Base-by-base conservation (phyloP, 2,329 filamentous ascomycete species). In the Gremmenia infestans region DNA sequence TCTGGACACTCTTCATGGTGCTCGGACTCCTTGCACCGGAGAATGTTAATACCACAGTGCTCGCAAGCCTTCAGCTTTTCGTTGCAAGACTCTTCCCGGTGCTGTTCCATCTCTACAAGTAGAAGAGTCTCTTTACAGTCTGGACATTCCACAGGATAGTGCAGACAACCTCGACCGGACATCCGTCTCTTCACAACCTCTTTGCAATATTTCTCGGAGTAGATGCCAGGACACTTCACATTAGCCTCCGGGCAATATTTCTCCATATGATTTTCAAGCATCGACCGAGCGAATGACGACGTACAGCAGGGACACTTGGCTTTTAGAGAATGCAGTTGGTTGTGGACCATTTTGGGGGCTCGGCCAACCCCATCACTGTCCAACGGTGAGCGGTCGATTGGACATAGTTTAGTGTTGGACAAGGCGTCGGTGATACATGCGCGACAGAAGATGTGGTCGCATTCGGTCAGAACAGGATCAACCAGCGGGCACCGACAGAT, bases 381-480 rank as follows among this genome's bases (percentile, higher is more conserved):
- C 32, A 76, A 60, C 2, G 72, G 71, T 14, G 74, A 74, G n/a
- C 83, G 76, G 67, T 86, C 83, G 54, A 86, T 78, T 2, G 83
- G 83, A 56, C 83, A 86, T 36, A 74, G 70, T 54, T 73, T 67
- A 51, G 72, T 75, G 36, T 73, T 66, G 51, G 71, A 68, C 52
- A 76, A 57, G 7, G 77, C 73, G 57, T 75, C 72, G 46, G 71
- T 63, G 25, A 86, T 72, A 65, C 84, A 87, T 4, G 74, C 73
- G 51, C 78, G 77, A 64, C 84, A 87, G 66, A 87, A 87, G 12
- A 82, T 83, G 67, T 87, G 84, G 56, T 85, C 81, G 70, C 84
- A 87, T 7, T 73, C 72, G 0, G 83, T 86, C 43, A 83, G 83
- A 48, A 83, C 74, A 0, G 84, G 83, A 14, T 80, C 75, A 48